Percentiles rank a stretch among this genome's conserved stretches.
Evolutionary conservation across 2,329 filamentous ascomycete genomes (phyloP).

Genomic region (Metarhizium anisopliae): DNA sequence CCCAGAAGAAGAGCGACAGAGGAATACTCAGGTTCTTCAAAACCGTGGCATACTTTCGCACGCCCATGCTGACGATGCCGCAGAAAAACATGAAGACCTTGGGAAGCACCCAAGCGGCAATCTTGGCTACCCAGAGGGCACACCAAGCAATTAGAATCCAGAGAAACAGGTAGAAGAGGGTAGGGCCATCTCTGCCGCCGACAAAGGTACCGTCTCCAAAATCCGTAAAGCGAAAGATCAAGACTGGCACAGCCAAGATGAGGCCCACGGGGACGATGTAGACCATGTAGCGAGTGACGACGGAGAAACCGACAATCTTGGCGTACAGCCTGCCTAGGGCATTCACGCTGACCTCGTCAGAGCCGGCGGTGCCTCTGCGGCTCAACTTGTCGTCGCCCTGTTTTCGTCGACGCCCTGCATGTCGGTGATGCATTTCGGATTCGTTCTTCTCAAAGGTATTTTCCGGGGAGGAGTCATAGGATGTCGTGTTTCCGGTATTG

Average conservation of each 20-base stretch:
- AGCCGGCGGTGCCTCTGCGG: conserved; percentile 35
- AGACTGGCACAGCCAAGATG: conserved; percentile 52
- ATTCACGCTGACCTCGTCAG: conserved; percentile 49
- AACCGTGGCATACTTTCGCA: conserved; percentile 61
- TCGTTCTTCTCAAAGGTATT: conserved; percentile 35
- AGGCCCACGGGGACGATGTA: conserved; percentile 57
- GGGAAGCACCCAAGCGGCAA: conserved; percentile 52
- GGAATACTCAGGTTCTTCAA: conserved; percentile 56
- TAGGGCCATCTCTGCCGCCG: conserved; percentile 26
- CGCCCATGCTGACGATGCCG: conserved; percentile 60
- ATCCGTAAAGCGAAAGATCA: conserved; percentile 39
- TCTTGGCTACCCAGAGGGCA: conserved; percentile 57
- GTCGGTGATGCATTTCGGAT: conserved; percentile 24
- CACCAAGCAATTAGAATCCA: conserved; percentile 65
- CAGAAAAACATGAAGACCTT: conserved; percentile 58
- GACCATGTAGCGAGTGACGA: conserved; percentile 57
- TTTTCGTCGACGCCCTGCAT: conserved; percentile 41
- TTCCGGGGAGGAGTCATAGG: conserved; percentile 22
- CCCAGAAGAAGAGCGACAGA: conserved; percentile 61
- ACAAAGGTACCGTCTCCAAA: background rate
- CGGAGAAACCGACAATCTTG: conserved; percentile 54
- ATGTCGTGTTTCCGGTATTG: conserved; percentile 24
- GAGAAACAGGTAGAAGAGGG: conserved; percentile 53
- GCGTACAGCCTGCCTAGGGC: conserved; percentile 58
- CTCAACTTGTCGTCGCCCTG: conserved; percentile 25